These are phyloP conservation scores for Teunomyces kruisii DNA, from an alignment of 805 yeast genomes.

Conservation along the genomic window DNA sequence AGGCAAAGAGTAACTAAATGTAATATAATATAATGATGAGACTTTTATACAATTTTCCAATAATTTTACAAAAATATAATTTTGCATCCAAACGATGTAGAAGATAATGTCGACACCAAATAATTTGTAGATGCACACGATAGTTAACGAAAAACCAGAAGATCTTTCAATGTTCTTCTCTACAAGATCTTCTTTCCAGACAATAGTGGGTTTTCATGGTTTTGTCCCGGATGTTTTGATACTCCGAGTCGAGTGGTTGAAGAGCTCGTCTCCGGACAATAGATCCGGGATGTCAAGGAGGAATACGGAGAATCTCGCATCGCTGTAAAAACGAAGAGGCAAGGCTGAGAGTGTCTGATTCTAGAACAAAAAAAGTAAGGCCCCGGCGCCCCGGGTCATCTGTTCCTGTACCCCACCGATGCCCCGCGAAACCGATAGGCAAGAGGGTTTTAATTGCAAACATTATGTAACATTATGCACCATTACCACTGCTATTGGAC, in stretches of 20 bases:
- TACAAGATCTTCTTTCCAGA: background rate
- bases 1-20: background rate
- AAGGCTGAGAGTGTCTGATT: background rate
- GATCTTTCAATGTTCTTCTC: no score
- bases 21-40: background rate
- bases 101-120: no score
- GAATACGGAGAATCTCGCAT: background rate
- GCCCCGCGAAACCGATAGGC: constrained; percentile 1
- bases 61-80: no score
- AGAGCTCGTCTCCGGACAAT: no score
- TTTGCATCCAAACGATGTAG: background rate
- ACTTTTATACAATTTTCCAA: no score
- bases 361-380: background rate
- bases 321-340: no score
- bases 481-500: background rate
- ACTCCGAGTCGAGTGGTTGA: no score
- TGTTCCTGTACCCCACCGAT: background rate
- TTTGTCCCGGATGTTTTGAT: no score
- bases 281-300: background rate
- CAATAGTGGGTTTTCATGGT: no score
- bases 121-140: background rate
- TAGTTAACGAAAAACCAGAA: background rate
- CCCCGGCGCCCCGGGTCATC: constrained; percentile 1
- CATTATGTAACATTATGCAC: background rate
- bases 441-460: background rate